Conservation (phyloP, 371 early-diverging fungal genomes). For the Syncephalastrum sp. region DNA sequence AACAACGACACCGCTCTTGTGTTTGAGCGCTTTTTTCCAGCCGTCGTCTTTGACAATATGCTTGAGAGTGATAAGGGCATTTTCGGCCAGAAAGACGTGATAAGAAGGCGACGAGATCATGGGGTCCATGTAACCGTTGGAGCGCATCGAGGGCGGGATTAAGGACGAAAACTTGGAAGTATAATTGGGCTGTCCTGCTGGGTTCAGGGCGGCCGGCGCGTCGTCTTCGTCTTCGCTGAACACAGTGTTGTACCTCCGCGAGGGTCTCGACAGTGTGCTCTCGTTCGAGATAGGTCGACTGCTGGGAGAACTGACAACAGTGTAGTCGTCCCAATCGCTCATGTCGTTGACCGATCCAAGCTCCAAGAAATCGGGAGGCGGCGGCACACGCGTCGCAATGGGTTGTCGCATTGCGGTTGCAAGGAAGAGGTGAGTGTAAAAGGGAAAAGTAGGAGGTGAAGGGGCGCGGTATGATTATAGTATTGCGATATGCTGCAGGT, state of each 20-base stretch:
- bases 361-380: slow-evolving; percentile 10
- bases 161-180: slow-evolving; percentile 6
- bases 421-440: no score
- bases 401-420: slow-evolving; percentile 9
- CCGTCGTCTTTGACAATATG: slow-evolving; percentile 44
- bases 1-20: slow-evolving; percentile 71
- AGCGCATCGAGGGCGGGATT: slow-evolving; percentile 5
- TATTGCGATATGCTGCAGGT: no score
- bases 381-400: slow-evolving; percentile 12
- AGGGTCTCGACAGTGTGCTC: no score
- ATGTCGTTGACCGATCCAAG: slow-evolving; percentile 5
- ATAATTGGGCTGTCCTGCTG: slow-evolving; percentile 4
- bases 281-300: background rate
- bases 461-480: no score
- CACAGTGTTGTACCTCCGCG: slow-evolving; percentile 23
- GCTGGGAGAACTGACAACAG: slow-evolving; percentile 7
- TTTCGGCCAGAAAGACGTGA: slow-evolving; percentile 46
- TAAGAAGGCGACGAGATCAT: slow-evolving; percentile 35
- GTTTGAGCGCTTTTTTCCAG: slow-evolving; percentile 70
- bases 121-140: slow-evolving; percentile 31
- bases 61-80: slow-evolving; percentile 38
- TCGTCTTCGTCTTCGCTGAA: slow-evolving; percentile 51
- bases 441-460: no score
- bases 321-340: slow-evolving; percentile 12
- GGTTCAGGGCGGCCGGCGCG: slow-evolving; percentile 5